Base-by-base conservation (phyloP, 345 rosid genomes). In the Salix arbutifolia region DNA sequence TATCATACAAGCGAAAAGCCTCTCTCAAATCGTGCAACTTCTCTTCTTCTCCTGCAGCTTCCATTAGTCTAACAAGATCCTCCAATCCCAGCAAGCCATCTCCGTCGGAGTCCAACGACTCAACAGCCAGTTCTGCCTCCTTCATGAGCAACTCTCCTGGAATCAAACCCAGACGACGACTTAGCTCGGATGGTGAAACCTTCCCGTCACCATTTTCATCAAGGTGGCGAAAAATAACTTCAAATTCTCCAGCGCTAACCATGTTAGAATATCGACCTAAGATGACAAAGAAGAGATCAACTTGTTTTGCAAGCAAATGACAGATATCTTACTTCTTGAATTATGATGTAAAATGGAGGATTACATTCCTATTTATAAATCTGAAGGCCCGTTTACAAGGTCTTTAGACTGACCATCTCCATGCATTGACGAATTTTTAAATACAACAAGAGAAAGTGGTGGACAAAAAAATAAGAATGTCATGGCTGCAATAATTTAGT, bases 81-180 rank as follows among this genome's bases (percentile, higher is more conserved):
- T 83, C 89, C 77, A 86, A 28, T 8, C 78, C 86, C 75, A 87
- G 31, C 61, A 84, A 60, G 28, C 92, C 92, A 28, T 87, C 92
- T 4, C 89, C 84, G 17, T 86, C 86, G 1, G 86, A 83, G 73
- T 83, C 90, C 70, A 83, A 23, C 13, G 70, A 66, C 67, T 74
- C 74, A 0, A 87, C 76, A 7, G 73, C 86, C 3, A 38, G 30
- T 65, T 85, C 82, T 11, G 73, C 92, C 50, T 85, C 90, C 1
- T 70, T 33, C 1, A 79, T 21, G 40, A 61, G 21, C 76, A 86
- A 18, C 71, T 85, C 85, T 8, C 78, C 77, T 1, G 81, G 87
- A 11, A 80, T 58, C 64, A 71, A 64, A 2, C 84, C 78, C 6
- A 86, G 56, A 1, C 83, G 77, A 10, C 52, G 74, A 66, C 75